phyloP scores from a whole-genome alignment of 805 yeast species.

The Candida odintsovae region DNA sequence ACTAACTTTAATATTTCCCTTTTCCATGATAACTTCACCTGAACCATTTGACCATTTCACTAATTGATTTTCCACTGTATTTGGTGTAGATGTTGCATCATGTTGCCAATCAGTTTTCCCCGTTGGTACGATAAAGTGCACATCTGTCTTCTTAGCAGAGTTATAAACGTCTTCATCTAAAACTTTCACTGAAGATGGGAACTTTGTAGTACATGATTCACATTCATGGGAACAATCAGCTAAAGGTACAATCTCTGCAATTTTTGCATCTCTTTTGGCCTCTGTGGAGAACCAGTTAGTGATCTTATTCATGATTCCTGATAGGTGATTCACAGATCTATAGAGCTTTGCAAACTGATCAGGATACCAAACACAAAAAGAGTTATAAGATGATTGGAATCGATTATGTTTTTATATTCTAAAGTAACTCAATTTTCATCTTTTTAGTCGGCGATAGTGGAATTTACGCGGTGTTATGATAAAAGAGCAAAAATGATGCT shows the following conservation, averaged over 20 bases:
- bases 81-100: conserved; percentile 50
- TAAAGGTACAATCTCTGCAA: conserved; percentile 33
- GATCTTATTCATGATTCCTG: neutral
- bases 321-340: too few relatives aligned
- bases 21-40: conserved; percentile 18
- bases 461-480: neutral
- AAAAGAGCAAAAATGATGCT: too few relatives aligned
- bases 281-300: neutral
- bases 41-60: conserved; percentile 31
- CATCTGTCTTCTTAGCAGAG: conserved; percentile 59
- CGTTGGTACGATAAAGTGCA: conserved; percentile 78
- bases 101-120: conserved; percentile 83
- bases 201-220: conserved; percentile 45
- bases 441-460: neutral
- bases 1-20: conserved; percentile 39
- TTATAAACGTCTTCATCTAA: conserved; percentile 44
- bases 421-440: neutral
- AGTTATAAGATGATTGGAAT: too few relatives aligned
- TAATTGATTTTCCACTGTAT: conserved; percentile 42
- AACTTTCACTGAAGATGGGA: conserved; percentile 45
- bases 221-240: conserved; percentile 52
- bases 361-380: too few relatives aligned
- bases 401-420: neutral
- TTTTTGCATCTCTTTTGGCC: conserved; percentile 23
- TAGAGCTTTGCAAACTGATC: too few relatives aligned